Evolutionary conservation across 2,329 filamentous ascomycete species (phyloP).

Genomic region (Neonectria hederae): DNA sequence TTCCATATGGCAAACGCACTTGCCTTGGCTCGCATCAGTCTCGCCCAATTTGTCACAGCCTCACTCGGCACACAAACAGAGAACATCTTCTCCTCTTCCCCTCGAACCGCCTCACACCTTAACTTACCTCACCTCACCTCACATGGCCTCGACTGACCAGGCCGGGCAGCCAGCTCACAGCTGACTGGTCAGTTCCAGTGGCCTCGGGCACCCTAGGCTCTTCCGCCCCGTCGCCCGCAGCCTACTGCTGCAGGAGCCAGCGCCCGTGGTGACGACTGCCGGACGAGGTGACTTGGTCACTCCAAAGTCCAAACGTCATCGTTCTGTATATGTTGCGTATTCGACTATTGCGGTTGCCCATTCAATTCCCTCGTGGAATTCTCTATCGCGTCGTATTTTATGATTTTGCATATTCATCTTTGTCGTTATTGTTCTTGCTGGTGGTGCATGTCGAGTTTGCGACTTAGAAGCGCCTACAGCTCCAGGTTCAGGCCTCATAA

Average conservation of each 20-base stretch:
- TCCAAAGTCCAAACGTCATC: slow-evolving; percentile 9
- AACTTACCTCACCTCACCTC: slow-evolving; percentile 14
- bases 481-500: slow-evolving; percentile 23
- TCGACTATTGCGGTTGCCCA: slow-evolving; percentile 32
- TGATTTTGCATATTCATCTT: slow-evolving; percentile 1
- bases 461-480: slow-evolving; percentile 22
- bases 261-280: slow-evolving; percentile 10
- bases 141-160: slow-evolving; percentile 24
- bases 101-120: slow-evolving; percentile 11
- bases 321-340: slow-evolving; percentile 36
- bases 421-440: slow-evolving; percentile 18
- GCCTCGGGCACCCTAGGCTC: slow-evolving; percentile 15
- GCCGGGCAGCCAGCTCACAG: slow-evolving; percentile 21
- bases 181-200: slow-evolving; percentile 18
- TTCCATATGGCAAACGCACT: background rate
- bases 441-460: slow-evolving; percentile 29
- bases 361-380: slow-evolving; percentile 12
- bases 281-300: slow-evolving; percentile 13
- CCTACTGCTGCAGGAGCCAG: slow-evolving; percentile 26
- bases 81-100: slow-evolving; percentile 10
- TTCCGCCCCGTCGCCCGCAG: slow-evolving; percentile 17
- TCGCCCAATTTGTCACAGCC: slow-evolving; percentile 7
- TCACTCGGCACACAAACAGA: slow-evolving; percentile 16
- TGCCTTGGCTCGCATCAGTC: slow-evolving; percentile 6
- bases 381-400: slow-evolving; percentile 9